Percentiles rank a stretch among this genome's conserved stretches.
Evolutionary conservation across 768 basidiomycete species (phyloP).

Genomic region (Lyophyllum shimeji): DNA sequence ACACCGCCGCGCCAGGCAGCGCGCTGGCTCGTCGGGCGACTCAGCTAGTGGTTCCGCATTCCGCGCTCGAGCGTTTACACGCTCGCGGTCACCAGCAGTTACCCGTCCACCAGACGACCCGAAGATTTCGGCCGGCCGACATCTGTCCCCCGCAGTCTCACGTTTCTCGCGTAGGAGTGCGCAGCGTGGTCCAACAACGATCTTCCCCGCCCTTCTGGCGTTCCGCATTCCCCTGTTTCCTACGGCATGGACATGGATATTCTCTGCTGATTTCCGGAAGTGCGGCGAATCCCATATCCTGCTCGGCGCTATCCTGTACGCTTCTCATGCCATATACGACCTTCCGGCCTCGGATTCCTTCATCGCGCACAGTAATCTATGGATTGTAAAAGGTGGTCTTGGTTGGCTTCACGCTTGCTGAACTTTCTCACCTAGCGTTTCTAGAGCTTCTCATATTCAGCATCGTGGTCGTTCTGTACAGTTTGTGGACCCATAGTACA

Average conservation of each 20-base stretch:
- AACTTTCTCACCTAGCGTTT: conserved; percentile 9
- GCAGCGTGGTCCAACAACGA: conserved; percentile 23
- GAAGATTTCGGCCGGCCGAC: conserved; percentile 29
- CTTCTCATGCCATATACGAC: conserved; percentile 47
- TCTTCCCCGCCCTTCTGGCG: conserved; percentile 51
- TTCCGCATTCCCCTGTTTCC: conserved; percentile 45
- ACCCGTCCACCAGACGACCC: conserved; percentile 28
- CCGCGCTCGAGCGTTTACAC: conserved; percentile 53
- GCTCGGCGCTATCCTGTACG: conserved; percentile 59
- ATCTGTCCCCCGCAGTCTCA: conserved; percentile 42
- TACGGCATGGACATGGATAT: conserved; percentile 37
- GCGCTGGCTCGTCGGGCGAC: conserved; percentile 38
- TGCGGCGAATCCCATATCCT: conserved; percentile 66
- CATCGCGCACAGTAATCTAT: conserved; percentile 33
- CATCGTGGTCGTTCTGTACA: conserved; percentile 56
- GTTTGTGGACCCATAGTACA: conserved; percentile 59
- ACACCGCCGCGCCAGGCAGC: conserved; percentile 29
- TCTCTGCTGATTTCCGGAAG: conserved; percentile 62
- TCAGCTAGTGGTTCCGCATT: conserved; percentile 32
- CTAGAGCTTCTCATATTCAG: conserved; percentile 61
- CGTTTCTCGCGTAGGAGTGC: conserved; percentile 39
- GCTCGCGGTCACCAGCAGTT: conserved; percentile 69
- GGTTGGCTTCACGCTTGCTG: background rate
- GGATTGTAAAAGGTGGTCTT: conserved; percentile 52
- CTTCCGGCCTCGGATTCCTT: conserved; percentile 24